Evolutionary conservation across 345 rosid species (phyloP).

Genomic region (Zanthoxylum bungeanum): DNA sequence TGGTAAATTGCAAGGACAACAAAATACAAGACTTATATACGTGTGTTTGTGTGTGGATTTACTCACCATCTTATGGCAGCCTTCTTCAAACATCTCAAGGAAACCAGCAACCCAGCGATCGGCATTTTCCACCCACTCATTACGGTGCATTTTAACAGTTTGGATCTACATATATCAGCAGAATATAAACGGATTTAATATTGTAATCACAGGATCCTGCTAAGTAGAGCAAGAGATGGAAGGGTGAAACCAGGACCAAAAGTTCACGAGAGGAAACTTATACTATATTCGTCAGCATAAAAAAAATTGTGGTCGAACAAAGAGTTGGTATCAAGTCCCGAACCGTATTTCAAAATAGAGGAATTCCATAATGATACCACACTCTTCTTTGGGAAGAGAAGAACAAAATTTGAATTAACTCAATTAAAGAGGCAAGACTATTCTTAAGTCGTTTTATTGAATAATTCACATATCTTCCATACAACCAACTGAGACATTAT

Average conservation of each 20-base stretch:
- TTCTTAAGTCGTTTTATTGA: neutral
- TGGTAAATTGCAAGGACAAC: neutral
- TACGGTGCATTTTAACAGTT: conserved; percentile 70
- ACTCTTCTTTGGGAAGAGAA: neutral
- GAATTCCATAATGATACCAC: neutral
- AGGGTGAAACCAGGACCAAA: neutral
- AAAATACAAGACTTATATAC: neutral
- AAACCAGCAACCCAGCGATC: conserved; percentile 99
- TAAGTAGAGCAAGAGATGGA: neutral
- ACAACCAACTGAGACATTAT: neutral
- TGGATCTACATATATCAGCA: conserved; percentile 47
- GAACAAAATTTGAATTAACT: neutral
- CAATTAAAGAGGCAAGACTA: neutral
- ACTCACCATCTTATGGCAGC: conserved; percentile 96
- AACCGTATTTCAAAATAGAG: too few relatives aligned
- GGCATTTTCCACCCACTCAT: conserved; percentile 98
- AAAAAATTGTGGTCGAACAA: neutral
- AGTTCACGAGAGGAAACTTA: neutral
- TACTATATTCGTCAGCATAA: neutral
- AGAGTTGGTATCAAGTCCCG: neutral
- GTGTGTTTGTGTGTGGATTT: neutral
- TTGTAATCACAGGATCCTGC: neutral
- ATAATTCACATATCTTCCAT: neutral
- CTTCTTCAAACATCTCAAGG: conserved; percentile 97
- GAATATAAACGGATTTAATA: conserved; percentile 4